Evolutionary conservation across 2,329 filamentous ascomycete genomes (phyloP).

Genomic region (Penicillium sp.): DNA sequence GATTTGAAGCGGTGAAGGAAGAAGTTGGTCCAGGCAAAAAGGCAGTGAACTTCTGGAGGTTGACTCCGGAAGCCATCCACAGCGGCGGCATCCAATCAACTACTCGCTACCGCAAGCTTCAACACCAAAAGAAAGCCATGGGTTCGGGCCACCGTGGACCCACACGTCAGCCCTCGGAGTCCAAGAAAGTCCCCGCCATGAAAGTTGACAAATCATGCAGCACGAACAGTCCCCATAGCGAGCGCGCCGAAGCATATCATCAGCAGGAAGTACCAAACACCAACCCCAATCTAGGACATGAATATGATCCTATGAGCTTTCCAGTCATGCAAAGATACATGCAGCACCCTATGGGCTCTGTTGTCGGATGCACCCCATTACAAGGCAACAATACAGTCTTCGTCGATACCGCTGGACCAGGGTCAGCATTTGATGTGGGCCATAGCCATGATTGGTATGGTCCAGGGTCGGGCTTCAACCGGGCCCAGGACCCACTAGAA

Average conservation of each 20-base stretch:
- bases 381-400: slow-evolving; percentile 27
- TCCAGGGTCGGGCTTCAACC: slow-evolving; percentile 13
- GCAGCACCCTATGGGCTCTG: slow-evolving; percentile 18
- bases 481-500: slow-evolving; percentile 17
- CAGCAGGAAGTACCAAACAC: not conserved
- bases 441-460: slow-evolving; percentile 19
- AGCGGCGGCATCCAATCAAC: slow-evolving; percentile 75
- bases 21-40: slow-evolving; percentile 48
- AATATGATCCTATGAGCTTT: not conserved
- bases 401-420: slow-evolving; percentile 22
- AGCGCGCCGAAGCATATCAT: slow-evolving; percentile 21
- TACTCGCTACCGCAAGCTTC: slow-evolving; percentile 66
- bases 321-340: not conserved
- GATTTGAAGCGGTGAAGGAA: slow-evolving; percentile 57
- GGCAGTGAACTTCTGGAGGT: slow-evolving; percentile 71
- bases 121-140: slow-evolving; percentile 38
- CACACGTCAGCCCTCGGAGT: slow-evolving; percentile 42
- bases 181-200: slow-evolving; percentile 41
- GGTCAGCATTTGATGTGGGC: slow-evolving; percentile 17
- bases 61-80: slow-evolving; percentile 66
- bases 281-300: not conserved
- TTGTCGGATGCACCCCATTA: slow-evolving; percentile 31
- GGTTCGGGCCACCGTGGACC: slow-evolving; percentile 39
- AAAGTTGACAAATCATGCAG: slow-evolving; percentile 35
- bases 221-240: slow-evolving; percentile 23